A percentile compares a stretch with the other conserved stretches of the same genome.
phyloP scores from a whole-genome alignment of 2,329 filamentous ascomycete genomes.

The Exophiala dermatitidis region DNA sequence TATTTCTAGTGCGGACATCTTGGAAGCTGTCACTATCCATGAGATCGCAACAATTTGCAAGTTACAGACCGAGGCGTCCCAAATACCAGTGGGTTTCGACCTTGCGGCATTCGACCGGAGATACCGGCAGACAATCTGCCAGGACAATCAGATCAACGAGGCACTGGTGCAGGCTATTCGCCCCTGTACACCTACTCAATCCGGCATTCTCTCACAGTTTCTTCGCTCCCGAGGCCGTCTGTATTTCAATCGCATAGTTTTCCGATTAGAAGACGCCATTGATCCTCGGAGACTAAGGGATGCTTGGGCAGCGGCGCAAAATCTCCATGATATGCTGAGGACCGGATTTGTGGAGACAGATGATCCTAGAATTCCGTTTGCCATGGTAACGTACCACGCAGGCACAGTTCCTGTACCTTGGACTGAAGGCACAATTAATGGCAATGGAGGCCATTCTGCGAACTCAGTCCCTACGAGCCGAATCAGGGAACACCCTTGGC shows the following conservation, averaged over 20 bases:
- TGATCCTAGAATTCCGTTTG: constrained; percentile 56
- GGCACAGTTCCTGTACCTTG: constrained; percentile 36
- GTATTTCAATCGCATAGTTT: constrained; percentile 68
- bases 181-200: constrained; percentile 74
- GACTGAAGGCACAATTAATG: constrained; percentile 25
- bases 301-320: constrained; percentile 54
- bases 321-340: constrained; percentile 63
- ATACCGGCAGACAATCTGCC: constrained; percentile 28
- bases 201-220: constrained; percentile 71
- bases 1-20: constrained; percentile 64
- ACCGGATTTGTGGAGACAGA: constrained; percentile 63
- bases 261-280: constrained; percentile 42
- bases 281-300: constrained; percentile 39
- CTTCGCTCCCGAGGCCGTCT: constrained; percentile 57
- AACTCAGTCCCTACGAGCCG: constrained; percentile 1
- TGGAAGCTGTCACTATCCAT: constrained; percentile 46
- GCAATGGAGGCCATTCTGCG: not conserved
- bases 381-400: constrained; percentile 60
- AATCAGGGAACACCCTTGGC: constrained; percentile 49
- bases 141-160: constrained; percentile 8
- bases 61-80: not conserved
- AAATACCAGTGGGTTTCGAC: constrained; percentile 35
- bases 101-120: constrained; percentile 46
- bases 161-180: constrained; percentile 51
- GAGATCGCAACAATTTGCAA: constrained; percentile 21